A percentile compares a stretch with the other conserved stretches of the same genome.
Evolutionary conservation across 148 eudicot species (phyloP).

Genomic region (Rhododendron ferrugineum): DNA sequence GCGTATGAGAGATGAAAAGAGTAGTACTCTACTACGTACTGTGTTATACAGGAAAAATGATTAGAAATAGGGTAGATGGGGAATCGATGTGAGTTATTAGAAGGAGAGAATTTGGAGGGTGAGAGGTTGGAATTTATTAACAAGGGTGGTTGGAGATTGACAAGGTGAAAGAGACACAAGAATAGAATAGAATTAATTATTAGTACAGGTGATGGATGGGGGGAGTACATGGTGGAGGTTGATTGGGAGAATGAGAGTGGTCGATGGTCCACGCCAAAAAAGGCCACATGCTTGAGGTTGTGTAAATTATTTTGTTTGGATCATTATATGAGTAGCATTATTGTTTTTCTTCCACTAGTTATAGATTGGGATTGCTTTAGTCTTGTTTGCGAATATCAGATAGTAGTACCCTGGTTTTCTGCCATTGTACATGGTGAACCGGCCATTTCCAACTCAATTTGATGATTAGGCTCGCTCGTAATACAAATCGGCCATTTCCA

Average conservation of each 20-base stretch:
- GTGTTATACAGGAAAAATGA: too few species aligned
- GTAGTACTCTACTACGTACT: too few species aligned
- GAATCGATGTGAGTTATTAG: neutral
- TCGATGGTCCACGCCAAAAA: neutral
- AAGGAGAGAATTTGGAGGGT: neutral
- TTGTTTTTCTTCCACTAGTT: neutral
- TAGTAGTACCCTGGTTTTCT: too few species aligned
- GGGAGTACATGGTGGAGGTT: slow-evolving; percentile 6
- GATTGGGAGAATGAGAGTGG: neutral
- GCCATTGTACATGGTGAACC: too few species aligned
- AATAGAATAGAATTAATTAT: neutral
- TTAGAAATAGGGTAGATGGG: neutral
- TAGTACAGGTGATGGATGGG: neutral
- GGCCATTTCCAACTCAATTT: too few species aligned
- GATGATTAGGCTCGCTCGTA: too few species aligned
- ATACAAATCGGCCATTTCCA: too few species aligned
- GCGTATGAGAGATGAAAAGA: too few species aligned
- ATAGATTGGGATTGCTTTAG: neutral
- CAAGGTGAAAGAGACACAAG: neutral
- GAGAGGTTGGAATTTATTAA: neutral
- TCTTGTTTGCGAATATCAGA: too few species aligned
- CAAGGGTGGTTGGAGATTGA: neutral
- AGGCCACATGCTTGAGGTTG: neutral
- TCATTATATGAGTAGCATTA: too few species aligned
- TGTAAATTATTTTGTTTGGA: too few species aligned